Base-by-base conservation (phyloP, 2,329 filamentous ascomycete genomes). In the Cordyceps cicadae region DNA sequence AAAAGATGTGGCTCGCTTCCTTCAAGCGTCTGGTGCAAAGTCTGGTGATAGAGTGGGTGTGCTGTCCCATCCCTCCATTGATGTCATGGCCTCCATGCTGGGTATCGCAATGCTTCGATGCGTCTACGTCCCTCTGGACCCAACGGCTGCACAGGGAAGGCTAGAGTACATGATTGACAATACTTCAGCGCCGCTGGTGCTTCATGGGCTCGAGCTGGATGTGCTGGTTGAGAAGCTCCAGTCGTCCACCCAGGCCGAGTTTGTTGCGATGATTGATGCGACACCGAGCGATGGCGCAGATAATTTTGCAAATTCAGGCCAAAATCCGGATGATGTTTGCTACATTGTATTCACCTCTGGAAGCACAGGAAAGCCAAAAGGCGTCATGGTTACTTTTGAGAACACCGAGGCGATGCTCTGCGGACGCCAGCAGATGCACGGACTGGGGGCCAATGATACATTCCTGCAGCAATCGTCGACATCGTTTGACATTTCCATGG, bases 401-500 rank as follows among this genome's bases (percentile, higher is more conserved):
- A 57, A 57, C 11, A 57, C 54, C 3, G 54, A 48, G n/a, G 21
- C 54, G 9, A 49, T 57, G 54, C 54, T 57, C 26, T 57, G 54
- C 21, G 54, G 54, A 5, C 54, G 45, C 21, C 54, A 57, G 21
- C 45, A 57, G 43, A 49, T 57, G 6, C 54, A 57, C 19, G 8
- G 32, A 5, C 43, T 57, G 8, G 45, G 32, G 8, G 4, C 8
- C 7, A 49, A n/a, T 6, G 54, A 50, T 41, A 26, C 19, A 14
- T 50, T 57, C 8, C 21, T 57, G 21, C 45, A 57, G 21, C 45
- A 57, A 14, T 57, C 54, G 19, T 57, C 45, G 8, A 50, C 54
- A 4, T 50, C 54, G 5, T 57, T 50, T 12, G 45, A 57, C 19
- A 57, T 57, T 3, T 50, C 54, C 14, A 50, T 57, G 54, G 54